Percentiles rank a stretch among this genome's conserved stretches.
phyloP scores from a whole-genome alignment of 176 grass and related monocot species.

The Zea luxurians region DNA sequence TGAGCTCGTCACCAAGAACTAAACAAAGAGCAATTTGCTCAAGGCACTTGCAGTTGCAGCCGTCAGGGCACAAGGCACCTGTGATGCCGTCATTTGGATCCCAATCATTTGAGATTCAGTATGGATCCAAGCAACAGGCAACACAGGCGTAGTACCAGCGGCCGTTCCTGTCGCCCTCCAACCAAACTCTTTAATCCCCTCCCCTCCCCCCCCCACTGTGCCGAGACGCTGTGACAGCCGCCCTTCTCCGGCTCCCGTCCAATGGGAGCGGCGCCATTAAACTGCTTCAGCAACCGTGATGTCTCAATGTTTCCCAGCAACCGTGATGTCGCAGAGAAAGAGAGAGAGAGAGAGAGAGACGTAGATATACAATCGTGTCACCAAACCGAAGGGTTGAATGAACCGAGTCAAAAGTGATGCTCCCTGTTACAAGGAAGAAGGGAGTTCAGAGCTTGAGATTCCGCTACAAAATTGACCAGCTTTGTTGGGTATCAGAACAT shows the following conservation, averaged over 20 bases:
- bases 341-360: background rate
- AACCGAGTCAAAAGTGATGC: background rate
- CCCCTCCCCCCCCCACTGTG: too few species aligned
- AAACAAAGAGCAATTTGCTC: constrained; percentile 36
- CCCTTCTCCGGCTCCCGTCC: constrained; percentile 9
- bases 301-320: constrained; percentile 33
- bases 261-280: constrained; percentile 4
- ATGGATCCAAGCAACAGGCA: constrained; percentile 46
- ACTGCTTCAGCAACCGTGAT: background rate
- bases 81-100: constrained; percentile 62
- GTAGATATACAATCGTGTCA: constrained; percentile 1
- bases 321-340: background rate
- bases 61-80: constrained; percentile 32
- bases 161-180: constrained; percentile 55
- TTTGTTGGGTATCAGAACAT: background rate
- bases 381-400: background rate
- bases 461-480: background rate
- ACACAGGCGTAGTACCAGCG: constrained; percentile 43
- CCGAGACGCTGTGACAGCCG: constrained; percentile 38
- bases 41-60: background rate
- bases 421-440: background rate
- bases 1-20: constrained; percentile 35
- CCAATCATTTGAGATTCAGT: constrained; percentile 53
- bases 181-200: constrained; percentile 43
- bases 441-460: background rate